These are phyloP conservation scores for Neophaeococcomyces aloes DNA, from an alignment of 2,329 filamentous ascomycete species.

Conservation along the genomic window DNA sequence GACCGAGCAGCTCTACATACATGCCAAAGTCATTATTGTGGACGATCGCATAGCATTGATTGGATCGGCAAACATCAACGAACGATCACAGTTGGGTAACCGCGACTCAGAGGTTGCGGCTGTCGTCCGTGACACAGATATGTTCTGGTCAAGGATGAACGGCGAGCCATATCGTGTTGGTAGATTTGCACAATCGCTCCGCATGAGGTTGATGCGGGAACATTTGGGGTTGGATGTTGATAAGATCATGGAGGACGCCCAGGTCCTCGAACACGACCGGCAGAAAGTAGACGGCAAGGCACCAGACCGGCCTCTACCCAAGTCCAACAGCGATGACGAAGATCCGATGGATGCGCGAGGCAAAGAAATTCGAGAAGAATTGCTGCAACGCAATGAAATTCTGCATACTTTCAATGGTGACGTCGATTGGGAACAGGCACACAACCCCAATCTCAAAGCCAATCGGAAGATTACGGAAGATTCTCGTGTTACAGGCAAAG, in stretches of 20 bases:
- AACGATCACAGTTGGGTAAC: slow-evolving; percentile 84
- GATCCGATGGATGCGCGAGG: slow-evolving; percentile 11
- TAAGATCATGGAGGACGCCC: slow-evolving; percentile 70
- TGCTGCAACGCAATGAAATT: slow-evolving; percentile 45
- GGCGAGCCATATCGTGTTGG: slow-evolving; percentile 82
- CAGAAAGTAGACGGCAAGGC: slow-evolving; percentile 27
- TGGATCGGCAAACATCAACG: slow-evolving; percentile 96
- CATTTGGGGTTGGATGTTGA: slow-evolving; percentile 95
- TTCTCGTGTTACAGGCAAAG: slow-evolving; percentile 48
- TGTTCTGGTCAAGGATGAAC: slow-evolving; percentile 85
- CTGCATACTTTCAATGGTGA: slow-evolving; percentile 67
- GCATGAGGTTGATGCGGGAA: slow-evolving; percentile 89
- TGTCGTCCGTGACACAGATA: slow-evolving; percentile 82
- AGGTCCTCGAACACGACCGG: slow-evolving; percentile 54
- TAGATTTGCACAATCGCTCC: slow-evolving; percentile 82
- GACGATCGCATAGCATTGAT: slow-evolving; percentile 91
- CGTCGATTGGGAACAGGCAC: slow-evolving; percentile 50
- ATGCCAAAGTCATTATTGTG: slow-evolving; percentile 92
- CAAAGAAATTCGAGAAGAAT: slow-evolving; percentile 39
- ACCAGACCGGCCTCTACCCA: neutral
- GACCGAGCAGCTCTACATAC: slow-evolving; percentile 95
- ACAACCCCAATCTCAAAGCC: slow-evolving; percentile 47
- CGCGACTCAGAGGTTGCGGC: slow-evolving; percentile 88
- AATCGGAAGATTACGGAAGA: slow-evolving; percentile 48
- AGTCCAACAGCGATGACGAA: slow-evolving; percentile 10